Evolutionary conservation across 1,284 basidiomycete species (phyloP), one percentile per base, ranked within the genome.

Genomic region (Xerocomus minutiporus): DNA sequence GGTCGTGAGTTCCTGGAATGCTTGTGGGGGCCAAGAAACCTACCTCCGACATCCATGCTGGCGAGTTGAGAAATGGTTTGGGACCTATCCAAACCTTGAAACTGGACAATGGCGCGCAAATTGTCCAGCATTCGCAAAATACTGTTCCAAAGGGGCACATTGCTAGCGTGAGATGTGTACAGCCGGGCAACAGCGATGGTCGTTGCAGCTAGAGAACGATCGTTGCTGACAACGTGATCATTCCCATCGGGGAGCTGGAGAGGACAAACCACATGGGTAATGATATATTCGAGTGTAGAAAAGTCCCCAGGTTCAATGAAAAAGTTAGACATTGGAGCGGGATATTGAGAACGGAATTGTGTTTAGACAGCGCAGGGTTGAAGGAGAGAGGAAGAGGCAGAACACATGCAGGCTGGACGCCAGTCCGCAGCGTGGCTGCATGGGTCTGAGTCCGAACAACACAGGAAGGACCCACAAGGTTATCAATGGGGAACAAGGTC

Each of bases 171-270:
- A 31, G 0, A 12, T 12, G 29, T 3, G 11, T 20, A 20, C 2
- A 20, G 20, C 20, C 20, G 20, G 20, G 20, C 2, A 20, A 20
- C 2, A 2, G 20, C 20, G 20, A 20, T 20, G 20, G 8, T 8
- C 8, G 17, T 5, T 3, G 36, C n/a, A 38, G 36, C 36, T 17
- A 66, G 53, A 5, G 55, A 40, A 42, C 9, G 17, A 25, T 68
- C 56, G 3, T 61, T 52, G 9, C 0, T 6, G 20, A 47, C 6
- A 17, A 9, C 48, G 34, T 57, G 44, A 28, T 66, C 65, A 8
- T 58, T 52, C 12, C 54, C 53, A 6, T 50, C 55, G 0, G 63
- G 67, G 13, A 69, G 62, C 5, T 51, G 45, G 9, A 61, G 41
- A 8, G 67, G 63, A 34, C 48, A 43, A 34, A 48, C 39, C 1